phyloP scores from a whole-genome alignment of 2,329 filamentous ascomycete genomes.

The Balansia obtecta region DNA sequence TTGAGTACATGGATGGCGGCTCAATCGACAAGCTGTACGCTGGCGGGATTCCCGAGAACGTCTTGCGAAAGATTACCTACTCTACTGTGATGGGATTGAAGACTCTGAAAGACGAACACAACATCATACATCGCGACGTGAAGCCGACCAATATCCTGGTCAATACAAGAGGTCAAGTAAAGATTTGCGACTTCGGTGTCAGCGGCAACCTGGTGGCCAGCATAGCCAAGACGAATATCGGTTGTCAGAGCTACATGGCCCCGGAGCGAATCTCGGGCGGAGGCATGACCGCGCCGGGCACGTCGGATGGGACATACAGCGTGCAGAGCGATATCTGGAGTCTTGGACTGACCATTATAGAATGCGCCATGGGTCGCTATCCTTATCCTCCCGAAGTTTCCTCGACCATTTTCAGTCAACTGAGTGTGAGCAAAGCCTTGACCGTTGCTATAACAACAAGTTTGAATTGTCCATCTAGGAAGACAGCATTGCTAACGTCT shows the following conservation, averaged over 20 bases:
- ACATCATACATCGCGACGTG: constrained; percentile 97
- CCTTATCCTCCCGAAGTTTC: constrained; percentile 96
- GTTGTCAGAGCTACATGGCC: constrained; percentile 98
- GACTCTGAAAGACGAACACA: constrained; percentile 91
- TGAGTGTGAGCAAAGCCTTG: constrained; percentile 56
- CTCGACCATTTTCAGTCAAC: constrained; percentile 94
- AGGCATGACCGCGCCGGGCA: constrained; percentile 57
- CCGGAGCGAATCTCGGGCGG: constrained; percentile 89
- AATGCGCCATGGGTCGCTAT: constrained; percentile 88
- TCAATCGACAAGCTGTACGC: constrained; percentile 94
- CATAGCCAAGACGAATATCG: constrained; percentile 97
- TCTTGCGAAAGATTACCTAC: constrained; percentile 81
- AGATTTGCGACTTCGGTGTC: constrained; percentile 97
- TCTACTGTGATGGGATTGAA: constrained; percentile 87
- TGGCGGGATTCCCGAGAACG: constrained; percentile 77
- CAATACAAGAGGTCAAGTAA: constrained; percentile 82
- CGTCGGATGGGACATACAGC: constrained; percentile 76
- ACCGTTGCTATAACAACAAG: no score
- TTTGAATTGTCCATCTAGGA: no score
- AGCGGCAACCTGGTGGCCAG: constrained; percentile 93
- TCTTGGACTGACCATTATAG: constrained; percentile 84
- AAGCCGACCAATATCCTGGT: constrained; percentile 98
- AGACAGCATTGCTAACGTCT: constrained; percentile 5
- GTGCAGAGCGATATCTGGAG: constrained; percentile 99
- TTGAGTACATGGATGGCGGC: constrained; percentile 98